phyloP scores from a whole-genome alignment of 2,329 filamentous ascomycete species.

The Botrytis medusae region DNA sequence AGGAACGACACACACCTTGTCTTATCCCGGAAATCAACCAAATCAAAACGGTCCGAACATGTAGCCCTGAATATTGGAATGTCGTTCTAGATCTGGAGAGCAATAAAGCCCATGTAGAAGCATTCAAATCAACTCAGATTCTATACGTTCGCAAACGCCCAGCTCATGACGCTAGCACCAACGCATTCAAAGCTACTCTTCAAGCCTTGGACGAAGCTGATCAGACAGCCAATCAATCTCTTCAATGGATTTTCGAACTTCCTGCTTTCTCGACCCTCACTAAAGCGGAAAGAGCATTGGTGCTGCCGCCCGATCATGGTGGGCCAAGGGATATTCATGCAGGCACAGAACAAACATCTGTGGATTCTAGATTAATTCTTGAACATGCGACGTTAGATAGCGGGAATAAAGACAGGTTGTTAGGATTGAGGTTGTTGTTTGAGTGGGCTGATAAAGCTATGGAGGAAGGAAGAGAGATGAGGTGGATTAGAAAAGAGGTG shows the following conservation, averaged over 20 bases:
- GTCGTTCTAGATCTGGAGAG: constrained; percentile 62
- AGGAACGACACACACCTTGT: constrained; percentile 40
- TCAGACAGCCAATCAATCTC: constrained; percentile 48
- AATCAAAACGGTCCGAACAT: constrained; percentile 50
- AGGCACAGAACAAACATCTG: constrained; percentile 56
- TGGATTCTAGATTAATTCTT: constrained; percentile 61
- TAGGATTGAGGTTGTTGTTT: constrained; percentile 64
- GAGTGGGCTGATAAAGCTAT: constrained; percentile 60
- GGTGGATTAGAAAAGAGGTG: constrained; percentile 57
- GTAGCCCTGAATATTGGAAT: constrained; percentile 64
- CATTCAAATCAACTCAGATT: constrained; percentile 61
- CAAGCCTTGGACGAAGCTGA: constrained; percentile 61
- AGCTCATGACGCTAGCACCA: constrained; percentile 53
- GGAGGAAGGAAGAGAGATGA: constrained; percentile 44
- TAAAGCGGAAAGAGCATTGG: constrained; percentile 56
- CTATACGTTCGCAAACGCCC: constrained; percentile 62
- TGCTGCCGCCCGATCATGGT: constrained; percentile 47
- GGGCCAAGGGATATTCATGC: constrained; percentile 46
- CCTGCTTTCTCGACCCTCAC: constrained; percentile 54
- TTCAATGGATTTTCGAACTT: constrained; percentile 64
- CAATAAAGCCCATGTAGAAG: constrained; percentile 54
- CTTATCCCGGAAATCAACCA: constrained; percentile 49
- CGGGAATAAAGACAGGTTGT: constrained; percentile 55
- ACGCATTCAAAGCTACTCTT: constrained; percentile 62
- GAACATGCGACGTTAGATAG: constrained; percentile 49